These are phyloP conservation scores for Metschnikowia arizonensis DNA, from an alignment of 805 yeast species.

Conservation along the genomic window DNA sequence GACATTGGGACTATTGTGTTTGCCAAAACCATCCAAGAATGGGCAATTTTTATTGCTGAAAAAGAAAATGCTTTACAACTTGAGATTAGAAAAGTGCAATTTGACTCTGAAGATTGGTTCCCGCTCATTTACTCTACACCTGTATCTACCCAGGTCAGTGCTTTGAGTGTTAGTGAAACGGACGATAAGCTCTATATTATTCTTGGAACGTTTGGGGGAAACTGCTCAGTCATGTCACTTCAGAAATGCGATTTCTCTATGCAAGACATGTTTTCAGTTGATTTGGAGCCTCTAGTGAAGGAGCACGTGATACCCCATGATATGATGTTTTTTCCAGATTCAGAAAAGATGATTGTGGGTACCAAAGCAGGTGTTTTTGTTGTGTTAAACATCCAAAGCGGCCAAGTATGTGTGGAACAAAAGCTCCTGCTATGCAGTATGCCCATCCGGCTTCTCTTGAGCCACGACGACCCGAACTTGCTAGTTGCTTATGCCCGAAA, in stretches of 20 bases:
- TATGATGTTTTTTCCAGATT: not conserved
- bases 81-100: not conserved
- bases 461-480: conserved; percentile 19
- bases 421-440: conserved; percentile 26
- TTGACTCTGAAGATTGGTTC: not conserved
- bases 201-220: not conserved
- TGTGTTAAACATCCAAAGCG: conserved; percentile 12
- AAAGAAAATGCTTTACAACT: not conserved
- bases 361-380: conserved; percentile 31
- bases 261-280: not conserved
- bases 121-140: not conserved
- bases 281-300: not conserved
- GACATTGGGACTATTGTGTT: conserved; percentile 5
- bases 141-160: not conserved
- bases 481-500: conserved; percentile 25
- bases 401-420: conserved; percentile 10
- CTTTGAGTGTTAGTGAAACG: not conserved
- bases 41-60: conserved; percentile 4
- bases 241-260: not conserved
- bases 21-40: conserved; percentile 6
- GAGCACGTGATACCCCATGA: conserved; percentile 11
- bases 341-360: conserved; percentile 23
- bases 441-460: conserved; percentile 20
- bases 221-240: not conserved
- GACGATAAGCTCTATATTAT: not conserved